Evolutionary conservation across 2,329 filamentous ascomycete species (phyloP), one percentile per base, ranked within the genome.

Genomic region (Tympanopsis confertula): DNA sequence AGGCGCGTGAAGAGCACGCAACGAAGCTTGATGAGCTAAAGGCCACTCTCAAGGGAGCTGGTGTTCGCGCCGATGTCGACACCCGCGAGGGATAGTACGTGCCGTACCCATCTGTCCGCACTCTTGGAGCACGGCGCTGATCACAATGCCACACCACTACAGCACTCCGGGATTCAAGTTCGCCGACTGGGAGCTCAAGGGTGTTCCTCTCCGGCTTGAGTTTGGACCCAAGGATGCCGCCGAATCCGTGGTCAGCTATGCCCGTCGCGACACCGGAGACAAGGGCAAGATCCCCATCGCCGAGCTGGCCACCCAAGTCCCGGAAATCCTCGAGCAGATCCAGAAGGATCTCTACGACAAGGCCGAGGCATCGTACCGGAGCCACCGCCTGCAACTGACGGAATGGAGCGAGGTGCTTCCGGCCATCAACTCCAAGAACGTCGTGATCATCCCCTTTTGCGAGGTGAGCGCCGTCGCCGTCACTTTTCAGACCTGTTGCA

Each of bases 111-210:
- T n/a, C n/a, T n/a, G n/a, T n/a, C n/a, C n/a, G n/a, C n/a, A n/a
- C n/a, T n/a, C n/a, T n/a, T n/a, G n/a, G n/a, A n/a, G n/a, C n/a
- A n/a, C n/a, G n/a, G n/a, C n/a, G n/a, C n/a, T n/a, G n/a, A n/a
- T n/a, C n/a, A n/a, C n/a, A n/a, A n/a, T n/a, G n/a, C n/a, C n/a
- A n/a, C n/a, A n/a, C n/a, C n/a, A n/a, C n/a, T n/a, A n/a, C n/a
- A n/a, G n/a, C 78, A 13, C 87, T 42, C 88, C 91, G 28, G 87
- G 86, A 46, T 96, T 84, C 80, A 98, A 98, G 63, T 98, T 98
- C 70, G 94, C 93, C 63, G 88, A 98, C 63, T 95, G 87, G 86
- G 93, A 98, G 61, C 72, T 96, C 50, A 93, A 89, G 64, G 91
- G 93, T 56, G 83, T 96, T 30, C 91, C 93, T 35, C 74, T 98